A percentile compares a stretch with the other conserved stretches of the same genome.
Conservation (phyloP, 1,139 yeast species). For the Yamadazyma triangularis region DNA sequence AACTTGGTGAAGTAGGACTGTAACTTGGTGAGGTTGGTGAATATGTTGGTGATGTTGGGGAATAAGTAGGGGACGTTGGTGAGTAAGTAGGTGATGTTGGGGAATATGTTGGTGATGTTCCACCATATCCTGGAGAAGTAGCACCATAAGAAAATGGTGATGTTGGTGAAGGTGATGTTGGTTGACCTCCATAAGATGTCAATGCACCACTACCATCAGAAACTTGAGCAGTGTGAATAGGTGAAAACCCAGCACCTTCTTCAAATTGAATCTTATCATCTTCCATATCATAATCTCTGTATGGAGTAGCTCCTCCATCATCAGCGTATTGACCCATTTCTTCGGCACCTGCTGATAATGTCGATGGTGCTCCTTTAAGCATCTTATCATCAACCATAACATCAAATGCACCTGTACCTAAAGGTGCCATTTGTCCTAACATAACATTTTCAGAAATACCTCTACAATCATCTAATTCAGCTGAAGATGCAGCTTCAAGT, state of each 20-base stretch:
- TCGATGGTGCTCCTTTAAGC: slow-evolving; percentile 63
- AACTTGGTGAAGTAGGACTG: slow-evolving; percentile 68
- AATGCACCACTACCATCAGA: slow-evolving; percentile 85
- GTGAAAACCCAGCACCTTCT: slow-evolving; percentile 90
- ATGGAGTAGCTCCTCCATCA: slow-evolving; percentile 95
- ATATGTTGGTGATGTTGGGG: slow-evolving; percentile 68
- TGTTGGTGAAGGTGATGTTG: slow-evolving; percentile 45
- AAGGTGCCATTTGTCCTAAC: slow-evolving; percentile 97
- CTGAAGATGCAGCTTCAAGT: slow-evolving; percentile 97
- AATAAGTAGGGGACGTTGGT: slow-evolving; percentile 69
- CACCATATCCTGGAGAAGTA: slow-evolving; percentile 54
- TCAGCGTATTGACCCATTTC: slow-evolving; percentile 13
- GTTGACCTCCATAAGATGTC: slow-evolving; percentile 79
- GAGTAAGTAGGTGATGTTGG: slow-evolving; percentile 63
- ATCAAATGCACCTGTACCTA: slow-evolving; percentile 98
- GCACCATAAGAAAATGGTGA: slow-evolving; percentile 61
- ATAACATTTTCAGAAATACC: slow-evolving; percentile 98
- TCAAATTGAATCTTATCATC: slow-evolving; percentile 73
- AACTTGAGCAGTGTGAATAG: slow-evolving; percentile 83
- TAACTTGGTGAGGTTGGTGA: slow-evolving; percentile 74
- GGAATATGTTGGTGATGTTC: slow-evolving; percentile 47
- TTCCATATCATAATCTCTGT: slow-evolving; percentile 75
- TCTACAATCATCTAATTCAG: slow-evolving; percentile 95
- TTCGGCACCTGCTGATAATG: slow-evolving; percentile 13
- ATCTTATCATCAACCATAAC: slow-evolving; percentile 91